Conservation (phyloP, 2,329 filamentous ascomycete species). For the Pseudocercospora crystallina region DNA sequence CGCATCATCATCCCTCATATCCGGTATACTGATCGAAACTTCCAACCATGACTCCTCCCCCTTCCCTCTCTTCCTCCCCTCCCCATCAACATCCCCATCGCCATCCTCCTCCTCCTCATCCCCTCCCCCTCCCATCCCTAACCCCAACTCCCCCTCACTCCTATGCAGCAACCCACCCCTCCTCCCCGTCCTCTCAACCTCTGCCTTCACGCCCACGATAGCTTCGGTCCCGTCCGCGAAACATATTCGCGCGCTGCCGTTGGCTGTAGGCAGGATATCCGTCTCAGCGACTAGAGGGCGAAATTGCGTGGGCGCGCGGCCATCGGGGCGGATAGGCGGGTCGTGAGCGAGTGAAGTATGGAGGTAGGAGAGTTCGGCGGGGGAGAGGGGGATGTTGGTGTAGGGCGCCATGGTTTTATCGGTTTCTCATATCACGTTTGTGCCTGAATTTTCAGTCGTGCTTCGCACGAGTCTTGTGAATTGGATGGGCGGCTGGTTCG, state of each 20-base stretch:
- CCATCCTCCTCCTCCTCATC: constrained; percentile 46
- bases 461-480: too few relatives aligned
- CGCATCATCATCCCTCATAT: constrained; percentile 85
- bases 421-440: too few relatives aligned
- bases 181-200: constrained; percentile 72
- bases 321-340: constrained; percentile 87
- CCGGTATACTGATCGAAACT: constrained; percentile 87
- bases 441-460: too few relatives aligned
- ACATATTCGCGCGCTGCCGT: constrained; percentile 89
- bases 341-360: constrained; percentile 78
- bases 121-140: constrained; percentile 22
- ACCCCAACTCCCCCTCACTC: constrained; percentile 17
- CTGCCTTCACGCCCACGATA: constrained; percentile 91
- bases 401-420: constrained; percentile 59
- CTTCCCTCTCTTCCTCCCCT: constrained; percentile 29
- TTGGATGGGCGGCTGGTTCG: too few relatives aligned
- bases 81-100: constrained; percentile 39
- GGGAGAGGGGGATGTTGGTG: constrained; percentile 72
- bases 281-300: constrained; percentile 87
- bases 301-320: constrained; percentile 79
- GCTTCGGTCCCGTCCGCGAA: constrained; percentile 95
- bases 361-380: constrained; percentile 93
- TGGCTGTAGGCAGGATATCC: constrained; percentile 81
- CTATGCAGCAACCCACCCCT: constrained; percentile 20
- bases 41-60: constrained; percentile 77